Base-by-base conservation (phyloP, 2,329 filamentous ascomycete species). In the Colletotrichum lindemuthianum region DNA sequence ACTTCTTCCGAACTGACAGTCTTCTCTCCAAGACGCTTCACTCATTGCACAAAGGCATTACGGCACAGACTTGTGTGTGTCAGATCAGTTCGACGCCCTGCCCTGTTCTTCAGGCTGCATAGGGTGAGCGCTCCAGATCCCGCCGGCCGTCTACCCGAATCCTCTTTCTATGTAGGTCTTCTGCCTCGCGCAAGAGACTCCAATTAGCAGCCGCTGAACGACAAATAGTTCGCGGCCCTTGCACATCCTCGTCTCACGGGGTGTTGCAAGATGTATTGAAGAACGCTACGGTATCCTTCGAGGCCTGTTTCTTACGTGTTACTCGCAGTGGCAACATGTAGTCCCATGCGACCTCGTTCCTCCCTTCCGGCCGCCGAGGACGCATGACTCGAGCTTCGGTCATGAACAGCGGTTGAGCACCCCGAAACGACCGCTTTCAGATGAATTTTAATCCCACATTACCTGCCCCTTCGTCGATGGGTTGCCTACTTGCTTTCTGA, bases 341-440 rank as follows among this genome's bases (percentile, higher is more conserved):
- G 48, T 64, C 49, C 49, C 39, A 32, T 40, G 9, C 48, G 15
- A 34, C 43, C 57, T 48, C 54, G 24, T 37, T 13, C 50, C 36
- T 51, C 51, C 40, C 45, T 48, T 49, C 34, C 12, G 24, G 15
- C 41, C 40, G 33, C 24, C 16, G 33, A 51, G 56, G 57, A 61
- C 51, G 50, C 61, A 65, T 56, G 58, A 61, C 51, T 65, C 58
- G 36, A 36, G 24, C 24, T 11, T 39, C 47, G 40, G 32, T 61
- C 50, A 39, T 56, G 45, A 54, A 33, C 58, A 40, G 33, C 41
- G 13, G 41, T 33, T 24, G 43, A 40, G 50, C 16, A 34, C 47
- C 36, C 40, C 61, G 34, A 61, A 45, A 61, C 47, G 40, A 16
- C 50, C 44, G 45, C 45, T 37, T 45, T 16, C 24, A 13, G 15